phyloP scores from a whole-genome alignment of 2,329 filamentous ascomycete genomes.

The Alternaria viburni region DNA sequence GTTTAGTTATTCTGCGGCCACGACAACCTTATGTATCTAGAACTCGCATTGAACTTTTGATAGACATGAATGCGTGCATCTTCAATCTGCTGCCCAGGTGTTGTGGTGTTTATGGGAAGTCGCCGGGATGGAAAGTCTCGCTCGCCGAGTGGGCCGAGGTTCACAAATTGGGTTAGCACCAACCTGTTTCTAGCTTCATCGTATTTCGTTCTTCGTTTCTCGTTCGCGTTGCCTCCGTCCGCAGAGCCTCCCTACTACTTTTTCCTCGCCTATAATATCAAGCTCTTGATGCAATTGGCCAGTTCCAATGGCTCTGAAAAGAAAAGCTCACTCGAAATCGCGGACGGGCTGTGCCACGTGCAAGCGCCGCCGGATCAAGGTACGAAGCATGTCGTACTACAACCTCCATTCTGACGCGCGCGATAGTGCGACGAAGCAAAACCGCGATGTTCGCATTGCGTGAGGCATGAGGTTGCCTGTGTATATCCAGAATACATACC shows the following conservation, averaged over 20 bases:
- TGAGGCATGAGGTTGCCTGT: slow-evolving; percentile 13
- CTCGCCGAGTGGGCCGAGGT: neutral
- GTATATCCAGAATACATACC: slow-evolving; percentile 4
- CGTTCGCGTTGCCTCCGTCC: neutral
- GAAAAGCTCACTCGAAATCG: slow-evolving; percentile 25
- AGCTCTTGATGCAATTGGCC: neutral
- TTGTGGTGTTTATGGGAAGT: neutral
- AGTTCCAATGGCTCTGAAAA: slow-evolving; percentile 5
- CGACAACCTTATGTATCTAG: neutral
- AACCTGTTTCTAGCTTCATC: neutral
- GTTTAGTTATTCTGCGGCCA: neutral
- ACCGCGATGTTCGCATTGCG: slow-evolving; percentile 19
- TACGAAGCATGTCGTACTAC: slow-evolving; percentile 1
- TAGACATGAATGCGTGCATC: neutral
- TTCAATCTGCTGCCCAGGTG: neutral
- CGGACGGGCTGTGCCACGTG: slow-evolving; percentile 23
- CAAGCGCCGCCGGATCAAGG: slow-evolving; percentile 31
- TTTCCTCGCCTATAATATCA: neutral
- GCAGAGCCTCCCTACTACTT: neutral
- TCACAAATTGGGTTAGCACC: neutral
- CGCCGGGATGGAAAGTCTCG: neutral
- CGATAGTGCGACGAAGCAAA: slow-evolving; percentile 24
- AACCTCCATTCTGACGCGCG: neutral
- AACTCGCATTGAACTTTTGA: neutral
- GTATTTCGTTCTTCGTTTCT: slow-evolving; percentile 18